A percentile compares a stretch with the other conserved stretches of the same genome.
Conservation (phyloP, 1,139 yeast species). For the Pichia norvegensis region DNA sequence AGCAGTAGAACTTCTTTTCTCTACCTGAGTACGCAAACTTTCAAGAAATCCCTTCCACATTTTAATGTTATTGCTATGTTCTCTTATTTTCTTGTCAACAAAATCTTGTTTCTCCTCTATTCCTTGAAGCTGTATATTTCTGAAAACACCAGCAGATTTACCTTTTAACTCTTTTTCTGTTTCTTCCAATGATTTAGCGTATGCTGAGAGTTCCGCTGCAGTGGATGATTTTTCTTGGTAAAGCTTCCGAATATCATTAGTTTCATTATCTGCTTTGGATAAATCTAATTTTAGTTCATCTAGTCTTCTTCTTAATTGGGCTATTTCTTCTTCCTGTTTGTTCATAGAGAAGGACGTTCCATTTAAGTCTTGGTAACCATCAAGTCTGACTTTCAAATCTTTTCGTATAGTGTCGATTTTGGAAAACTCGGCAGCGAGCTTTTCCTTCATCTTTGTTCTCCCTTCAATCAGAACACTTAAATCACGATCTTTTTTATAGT, state of each 20-base stretch:
- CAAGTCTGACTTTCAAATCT: conserved; percentile 17
- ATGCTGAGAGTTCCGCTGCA: conserved; percentile 46
- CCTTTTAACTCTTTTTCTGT: conserved; percentile 29
- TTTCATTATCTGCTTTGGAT: conserved; percentile 27
- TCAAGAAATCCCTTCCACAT: conserved; percentile 10
- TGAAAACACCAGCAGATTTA: conserved; percentile 40
- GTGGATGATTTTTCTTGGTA: conserved; percentile 49
- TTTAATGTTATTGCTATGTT: conserved; percentile 2
- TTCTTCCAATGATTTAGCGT: conserved; percentile 29
- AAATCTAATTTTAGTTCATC: conserved; percentile 30
- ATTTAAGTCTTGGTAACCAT: conserved; percentile 6
- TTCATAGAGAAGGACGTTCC: conserved; percentile 9
- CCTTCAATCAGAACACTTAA: conserved; percentile 43
- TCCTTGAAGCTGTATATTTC: conserved; percentile 32
- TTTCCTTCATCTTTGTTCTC: conserved; percentile 40
- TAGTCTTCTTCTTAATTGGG: conserved; percentile 31
- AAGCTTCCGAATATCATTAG: conserved; percentile 37
- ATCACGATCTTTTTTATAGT: conserved; percentile 40
- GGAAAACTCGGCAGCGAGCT: conserved; percentile 33
- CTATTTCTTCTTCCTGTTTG: conserved; percentile 26
- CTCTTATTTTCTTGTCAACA: neutral
- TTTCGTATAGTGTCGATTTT: conserved; percentile 13
- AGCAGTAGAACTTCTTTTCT: conserved; percentile 1
- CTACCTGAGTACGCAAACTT: conserved; percentile 2
- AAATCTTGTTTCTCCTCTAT: conserved; percentile 14